Conservation (phyloP, 2,329 filamentous ascomycete species). For the Neopestalotiopsis sp. region DNA sequence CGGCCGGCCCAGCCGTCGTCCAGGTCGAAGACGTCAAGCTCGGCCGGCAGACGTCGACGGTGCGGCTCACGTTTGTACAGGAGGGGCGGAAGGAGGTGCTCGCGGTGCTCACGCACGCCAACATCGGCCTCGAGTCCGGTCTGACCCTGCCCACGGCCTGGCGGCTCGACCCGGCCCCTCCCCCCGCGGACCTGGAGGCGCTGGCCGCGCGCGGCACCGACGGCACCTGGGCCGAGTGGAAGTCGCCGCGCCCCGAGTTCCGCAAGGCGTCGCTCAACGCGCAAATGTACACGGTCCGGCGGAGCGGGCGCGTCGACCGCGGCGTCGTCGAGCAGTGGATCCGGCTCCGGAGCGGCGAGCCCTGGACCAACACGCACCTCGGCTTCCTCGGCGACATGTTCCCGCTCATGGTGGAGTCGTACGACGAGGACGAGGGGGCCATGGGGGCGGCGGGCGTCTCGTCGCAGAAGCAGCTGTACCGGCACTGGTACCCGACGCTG, state of each 20-base stretch:
- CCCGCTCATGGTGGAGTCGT: constrained; percentile 32
- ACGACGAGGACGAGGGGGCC: constrained; percentile 9
- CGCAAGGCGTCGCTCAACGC: constrained; percentile 31
- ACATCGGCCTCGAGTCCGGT: constrained; percentile 64
- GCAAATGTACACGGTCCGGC: constrained; percentile 28
- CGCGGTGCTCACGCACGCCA: constrained; percentile 68
- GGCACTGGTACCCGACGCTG: constrained; percentile 68
- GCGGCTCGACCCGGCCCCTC: constrained; percentile 43
- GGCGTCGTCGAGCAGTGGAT: constrained; percentile 36
- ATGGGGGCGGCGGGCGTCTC: background rate
- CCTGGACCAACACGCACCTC: constrained; percentile 30
- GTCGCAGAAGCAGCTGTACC: background rate
- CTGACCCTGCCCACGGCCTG: constrained; percentile 56
- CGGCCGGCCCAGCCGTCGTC: constrained; percentile 32
- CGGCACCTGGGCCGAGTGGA: constrained; percentile 27
- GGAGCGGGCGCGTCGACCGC: constrained; percentile 25
- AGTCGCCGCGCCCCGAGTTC: constrained; percentile 28
- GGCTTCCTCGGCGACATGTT: constrained; percentile 36
- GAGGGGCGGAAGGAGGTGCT: constrained; percentile 63
- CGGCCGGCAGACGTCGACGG: constrained; percentile 39
- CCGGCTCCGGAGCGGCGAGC: constrained; percentile 32
- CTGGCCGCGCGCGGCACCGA: constrained; percentile 33
- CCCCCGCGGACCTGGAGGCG: constrained; percentile 23
- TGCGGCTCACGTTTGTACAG: constrained; percentile 36
- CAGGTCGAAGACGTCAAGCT: constrained; percentile 36